Evolutionary conservation across 257 asterid species (phyloP), one percentile per base, ranked within the genome.

Genomic region (Solanum verrucosum): DNA sequence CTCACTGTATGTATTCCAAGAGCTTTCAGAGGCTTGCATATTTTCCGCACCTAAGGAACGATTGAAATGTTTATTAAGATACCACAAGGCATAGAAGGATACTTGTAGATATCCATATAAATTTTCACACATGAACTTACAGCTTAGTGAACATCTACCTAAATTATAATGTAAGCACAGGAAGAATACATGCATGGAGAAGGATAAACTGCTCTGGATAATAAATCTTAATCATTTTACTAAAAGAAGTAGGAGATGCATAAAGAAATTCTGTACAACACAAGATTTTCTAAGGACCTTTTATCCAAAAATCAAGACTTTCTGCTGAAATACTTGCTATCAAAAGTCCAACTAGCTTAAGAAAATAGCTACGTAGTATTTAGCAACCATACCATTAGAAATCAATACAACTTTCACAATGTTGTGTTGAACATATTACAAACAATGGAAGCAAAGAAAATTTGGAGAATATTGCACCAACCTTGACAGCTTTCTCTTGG

Each of bases 401-500:
- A 79, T 15, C 38, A 25, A 44, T 27, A 79, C 25, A 27, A 7
- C 25, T 42, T 79, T 44, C 85, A 79, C 18, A 46, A 79, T 9
- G 3, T 27, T 27, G 34, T 79, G 27, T 9, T 81, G 20, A 6
- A 8, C 38, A 33, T 37, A 78, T 23, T 6, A 60, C 70, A 18
- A 21, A 84, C 38, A 81, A 87, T 42, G 46, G 49, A 21, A 59
- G 71, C 35, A 44, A 29, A 2, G 34, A 83, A 87, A 70, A 18
- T 40, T 38, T 77, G 33, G 71, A 65, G 29, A 84, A 90, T 3
- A 27, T 27, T 81, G 68, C 42, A 60, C 38, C 92, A 87, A 97
- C 98, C 99, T 94, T 88, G 15, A 92, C 89, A 86, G 98, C 98
- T 88, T 93, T 94, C 40, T 92, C 96, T 93, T 92, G 98, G 31